A percentile compares a stretch with the other conserved stretches of the same genome.
Evolutionary conservation across 345 rosid genomes (phyloP).

Genomic region (Dovyalis caffra): DNA sequence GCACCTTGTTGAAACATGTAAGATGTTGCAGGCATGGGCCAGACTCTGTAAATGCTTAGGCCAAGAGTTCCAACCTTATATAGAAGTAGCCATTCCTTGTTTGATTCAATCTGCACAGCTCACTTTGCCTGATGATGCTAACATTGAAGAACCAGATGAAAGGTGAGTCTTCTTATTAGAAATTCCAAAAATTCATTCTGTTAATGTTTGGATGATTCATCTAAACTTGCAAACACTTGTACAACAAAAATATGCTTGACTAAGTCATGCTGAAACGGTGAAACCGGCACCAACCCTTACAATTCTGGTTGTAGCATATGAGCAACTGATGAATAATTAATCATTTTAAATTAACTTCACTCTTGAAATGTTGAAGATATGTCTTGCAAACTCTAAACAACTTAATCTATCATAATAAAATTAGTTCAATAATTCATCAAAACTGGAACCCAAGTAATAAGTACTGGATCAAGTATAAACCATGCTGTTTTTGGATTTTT

Average conservation of each 20-base stretch:
- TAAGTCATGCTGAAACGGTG: no score
- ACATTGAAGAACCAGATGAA: background rate
- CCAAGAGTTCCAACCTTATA: slow-evolving; percentile 2
- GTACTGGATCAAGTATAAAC: background rate
- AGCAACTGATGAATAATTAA: background rate
- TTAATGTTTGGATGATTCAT: no score
- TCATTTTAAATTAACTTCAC: background rate
- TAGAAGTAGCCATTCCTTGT: slow-evolving; percentile 8
- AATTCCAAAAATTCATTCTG: background rate
- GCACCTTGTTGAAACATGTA: background rate
- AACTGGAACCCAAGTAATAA: background rate
- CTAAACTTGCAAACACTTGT: no score
- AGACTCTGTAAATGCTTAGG: slow-evolving; percentile 18
- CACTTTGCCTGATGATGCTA: background rate
- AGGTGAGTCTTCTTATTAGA: background rate
- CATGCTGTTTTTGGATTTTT: background rate
- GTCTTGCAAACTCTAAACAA: no score
- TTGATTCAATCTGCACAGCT: slow-evolving; percentile 18
- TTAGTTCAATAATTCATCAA: background rate
- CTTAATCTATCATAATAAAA: no score
- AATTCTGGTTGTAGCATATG: background rate
- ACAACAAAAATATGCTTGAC: no score
- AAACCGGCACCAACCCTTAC: no score
- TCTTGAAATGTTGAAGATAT: background rate
- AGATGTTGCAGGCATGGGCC: slow-evolving; percentile 18